Evolutionary conservation across 106 monocot genomes (phyloP), one percentile per base, ranked within the genome.

Genomic region (Phalaenopsis aphrodite): DNA sequence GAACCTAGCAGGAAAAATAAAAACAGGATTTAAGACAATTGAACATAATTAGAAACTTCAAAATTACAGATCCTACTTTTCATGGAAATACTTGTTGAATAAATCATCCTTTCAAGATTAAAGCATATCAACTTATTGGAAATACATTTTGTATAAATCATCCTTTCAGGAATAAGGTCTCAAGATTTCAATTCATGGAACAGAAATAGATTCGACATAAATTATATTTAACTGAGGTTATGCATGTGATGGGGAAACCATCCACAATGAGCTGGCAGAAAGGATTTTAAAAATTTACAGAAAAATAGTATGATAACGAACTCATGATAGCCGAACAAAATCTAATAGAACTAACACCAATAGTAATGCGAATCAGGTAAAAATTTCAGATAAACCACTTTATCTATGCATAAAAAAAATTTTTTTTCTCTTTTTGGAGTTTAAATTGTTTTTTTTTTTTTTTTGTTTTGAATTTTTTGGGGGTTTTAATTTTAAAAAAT

Each of bases 1-100:
- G 93, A 78, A 96, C 79, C 93, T 96, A 61, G 55, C 36, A 84
- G 24, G 48, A 37, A 78, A 41, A 52, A 9, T 1, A 8, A 48
- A 48, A 9, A 52, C 11, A 52, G 56, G 47, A 46, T 55, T 65
- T 21, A 65, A 30, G 64, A 24, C 10, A 65, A 8, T 24, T 15
- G 52, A 52, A 14, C 52, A 52, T 12, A 52, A 52, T 65, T 65
- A 65, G 23, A 65, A 24, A 10, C 64, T 3, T 65, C 64, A 24
- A 6, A 65, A 65, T 65, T 9, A 23, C 24, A 24, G 64, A 65
- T 65, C n/a, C 64, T 65, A 65, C 21, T 23, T 65, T 52, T 14
- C 10, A 52, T 12, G 52, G 14, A 52, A 52, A 52, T 4, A 52
- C 15, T 52, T 14, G 14, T 52, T 52, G 11, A 52, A 52, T 52